Evolutionary conservation across 345 rosid species (phyloP).

Genomic region (Pugionium cornutum): DNA sequence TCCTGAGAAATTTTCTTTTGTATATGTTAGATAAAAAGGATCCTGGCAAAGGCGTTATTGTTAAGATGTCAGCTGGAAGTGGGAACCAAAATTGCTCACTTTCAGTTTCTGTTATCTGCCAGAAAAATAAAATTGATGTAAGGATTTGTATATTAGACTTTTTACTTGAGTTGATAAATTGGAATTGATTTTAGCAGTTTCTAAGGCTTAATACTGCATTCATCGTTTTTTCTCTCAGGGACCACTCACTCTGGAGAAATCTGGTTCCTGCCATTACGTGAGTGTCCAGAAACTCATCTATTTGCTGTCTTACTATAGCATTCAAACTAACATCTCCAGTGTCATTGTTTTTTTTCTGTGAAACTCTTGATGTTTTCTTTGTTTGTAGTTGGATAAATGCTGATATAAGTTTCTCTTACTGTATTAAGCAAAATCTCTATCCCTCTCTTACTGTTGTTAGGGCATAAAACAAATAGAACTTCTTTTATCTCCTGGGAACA

Average conservation of each 20-base stretch:
- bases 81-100: constrained; percentile 64
- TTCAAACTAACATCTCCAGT: neutral
- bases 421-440: neutral
- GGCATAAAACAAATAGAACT: neutral
- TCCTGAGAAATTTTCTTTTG: constrained; percentile 31
- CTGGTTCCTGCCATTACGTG: constrained; percentile 72
- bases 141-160: constrained; percentile 42
- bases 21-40: constrained; percentile 58
- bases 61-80: constrained; percentile 60
- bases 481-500: constrained; percentile 6
- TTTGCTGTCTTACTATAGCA: constrained; percentile 7
- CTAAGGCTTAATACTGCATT: constrained; percentile 16
- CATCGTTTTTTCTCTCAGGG: constrained; percentile 54
- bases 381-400: neutral
- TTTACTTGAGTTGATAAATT: constrained; percentile 19
- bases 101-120: constrained; percentile 75
- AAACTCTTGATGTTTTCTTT: neutral
- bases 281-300: constrained; percentile 44
- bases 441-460: neutral
- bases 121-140: constrained; percentile 62
- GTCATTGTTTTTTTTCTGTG: neutral
- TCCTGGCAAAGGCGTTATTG: constrained; percentile 77
- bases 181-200: constrained; percentile 25
- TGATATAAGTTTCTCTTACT: neutral
- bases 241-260: constrained; percentile 59